Base-by-base conservation (phyloP, 1,284 basidiomycete genomes). In the Ceratobasidium sp. region DNA sequence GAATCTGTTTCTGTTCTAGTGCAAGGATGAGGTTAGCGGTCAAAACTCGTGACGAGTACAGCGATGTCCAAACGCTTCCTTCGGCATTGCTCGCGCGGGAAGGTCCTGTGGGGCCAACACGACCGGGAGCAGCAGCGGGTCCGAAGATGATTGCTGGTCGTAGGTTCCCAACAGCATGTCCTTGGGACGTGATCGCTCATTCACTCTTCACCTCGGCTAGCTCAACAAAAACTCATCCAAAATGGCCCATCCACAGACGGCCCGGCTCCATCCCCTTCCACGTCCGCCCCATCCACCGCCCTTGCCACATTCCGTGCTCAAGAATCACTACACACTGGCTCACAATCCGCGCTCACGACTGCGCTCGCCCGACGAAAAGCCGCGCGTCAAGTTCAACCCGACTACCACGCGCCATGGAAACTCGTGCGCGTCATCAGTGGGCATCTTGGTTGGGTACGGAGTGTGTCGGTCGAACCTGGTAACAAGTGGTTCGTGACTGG, bases 401-500 rank as follows among this genome's bases (percentile, higher is more conserved):
- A 91, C 9, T 98, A 94, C 80, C 97, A 99, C 78, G 89, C 97
- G 5, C 92, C 91, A 77, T 97, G 97, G 97, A 98, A 98, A 82
- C 90, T 99, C 69, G 86, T 91, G 76, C 92, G 96, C 65, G 97
- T 99, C 78, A 98, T 99, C 75, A 98, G 96, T 1, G 97, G 97
- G 0, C 97, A 99, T 81, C 83, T 99, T 75, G 97, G 97, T 8
- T 99, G 97, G 97, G 97, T 99, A n/a, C 88, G 97, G 72, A 92
- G 92, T 77, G 91, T 94, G 18, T 94, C 97, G 1, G 95, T 99
- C 52, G 97, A 99, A 80, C 97, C 97, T 18, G 95, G 94, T 32
- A 99, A 99, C 83, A 86, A 97, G 80, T 99, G 97, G 97, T 99
- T 99, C 76, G 97, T 94, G 0, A 97, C 96, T 0, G 97, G 97